Evolutionary conservation across 1,139 yeast genomes (phyloP).

Genomic region (Debaryomycetaceae sp.): DNA sequence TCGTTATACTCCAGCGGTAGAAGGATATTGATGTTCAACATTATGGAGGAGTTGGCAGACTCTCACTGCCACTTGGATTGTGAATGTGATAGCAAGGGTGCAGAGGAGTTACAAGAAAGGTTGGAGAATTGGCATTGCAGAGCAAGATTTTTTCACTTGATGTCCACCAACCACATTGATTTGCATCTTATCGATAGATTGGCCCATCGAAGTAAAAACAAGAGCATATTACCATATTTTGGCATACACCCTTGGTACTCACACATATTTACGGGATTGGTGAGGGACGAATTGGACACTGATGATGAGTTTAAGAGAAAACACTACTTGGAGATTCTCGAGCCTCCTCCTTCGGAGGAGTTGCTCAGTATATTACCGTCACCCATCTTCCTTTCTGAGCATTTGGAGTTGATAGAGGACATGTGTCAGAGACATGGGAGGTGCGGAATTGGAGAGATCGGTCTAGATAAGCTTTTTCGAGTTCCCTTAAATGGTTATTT

Average conservation of each 20-base stretch:
- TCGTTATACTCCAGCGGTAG: no score
- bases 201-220: conserved; percentile 20
- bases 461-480: conserved; percentile 74
- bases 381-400: conserved; percentile 48
- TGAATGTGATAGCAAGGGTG: conserved; percentile 7
- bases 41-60: conserved; percentile 8
- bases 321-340: conserved; percentile 57
- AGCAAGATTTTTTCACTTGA: conserved; percentile 26
- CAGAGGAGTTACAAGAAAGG: conserved; percentile 5
- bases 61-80: conserved; percentile 21
- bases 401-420: conserved; percentile 26
- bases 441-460: conserved; percentile 78
- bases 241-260: conserved; percentile 94
- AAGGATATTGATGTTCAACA: not conserved
- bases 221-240: conserved; percentile 52
- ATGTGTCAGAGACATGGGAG: conserved; percentile 8
- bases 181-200: conserved; percentile 30
- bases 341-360: conserved; percentile 37
- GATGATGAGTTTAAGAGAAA: conserved; percentile 24
- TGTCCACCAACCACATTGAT: conserved; percentile 61
- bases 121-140: not conserved
- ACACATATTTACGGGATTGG: conserved; percentile 48
- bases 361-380: conserved; percentile 54
- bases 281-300: conserved; percentile 11
- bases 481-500: conserved; percentile 60